phyloP scores from a whole-genome alignment of 495 filamentous ascomycete species.

The Aspergillus heteromorphus region DNA sequence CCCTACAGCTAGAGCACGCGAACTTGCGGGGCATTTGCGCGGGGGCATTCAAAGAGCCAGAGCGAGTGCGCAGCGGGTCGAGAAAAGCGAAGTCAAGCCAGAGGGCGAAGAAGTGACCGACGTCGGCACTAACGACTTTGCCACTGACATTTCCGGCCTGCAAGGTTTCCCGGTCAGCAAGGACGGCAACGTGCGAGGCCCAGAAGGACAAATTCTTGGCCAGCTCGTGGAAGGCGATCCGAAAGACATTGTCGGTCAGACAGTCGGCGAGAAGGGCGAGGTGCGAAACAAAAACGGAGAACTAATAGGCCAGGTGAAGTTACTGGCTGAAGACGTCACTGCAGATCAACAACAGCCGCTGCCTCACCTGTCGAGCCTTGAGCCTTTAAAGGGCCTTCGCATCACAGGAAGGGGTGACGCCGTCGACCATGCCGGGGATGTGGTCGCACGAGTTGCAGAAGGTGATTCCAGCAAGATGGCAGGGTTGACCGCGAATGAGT shows the following conservation, averaged over 20 bases:
- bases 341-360: neutral
- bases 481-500: conserved; percentile 38
- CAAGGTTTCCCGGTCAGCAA: conserved; percentile 3
- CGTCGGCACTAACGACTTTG: no score
- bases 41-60: no score
- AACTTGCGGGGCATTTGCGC: no score
- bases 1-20: no score
- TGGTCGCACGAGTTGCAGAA: conserved; percentile 39
- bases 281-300: conserved; percentile 28
- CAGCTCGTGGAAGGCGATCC: conserved; percentile 18
- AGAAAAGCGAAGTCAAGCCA: no score
- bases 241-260: conserved; percentile 23
- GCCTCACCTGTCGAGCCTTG: neutral
- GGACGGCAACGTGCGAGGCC: neutral
- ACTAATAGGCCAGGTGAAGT: conserved; percentile 19
- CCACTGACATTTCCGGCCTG: neutral
- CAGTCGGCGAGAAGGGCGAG: conserved; percentile 32
- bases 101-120: no score
- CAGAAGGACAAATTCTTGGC: neutral
- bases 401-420: no score
- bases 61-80: no score
- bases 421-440: neutral
- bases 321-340: neutral
- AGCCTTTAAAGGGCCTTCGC: neutral
- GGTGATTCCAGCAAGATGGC: conserved; percentile 44